These are phyloP conservation scores for Blastocystis sp. DNA, from an alignment of 352 stramenopile genomes.

Conservation along the genomic window DNA sequence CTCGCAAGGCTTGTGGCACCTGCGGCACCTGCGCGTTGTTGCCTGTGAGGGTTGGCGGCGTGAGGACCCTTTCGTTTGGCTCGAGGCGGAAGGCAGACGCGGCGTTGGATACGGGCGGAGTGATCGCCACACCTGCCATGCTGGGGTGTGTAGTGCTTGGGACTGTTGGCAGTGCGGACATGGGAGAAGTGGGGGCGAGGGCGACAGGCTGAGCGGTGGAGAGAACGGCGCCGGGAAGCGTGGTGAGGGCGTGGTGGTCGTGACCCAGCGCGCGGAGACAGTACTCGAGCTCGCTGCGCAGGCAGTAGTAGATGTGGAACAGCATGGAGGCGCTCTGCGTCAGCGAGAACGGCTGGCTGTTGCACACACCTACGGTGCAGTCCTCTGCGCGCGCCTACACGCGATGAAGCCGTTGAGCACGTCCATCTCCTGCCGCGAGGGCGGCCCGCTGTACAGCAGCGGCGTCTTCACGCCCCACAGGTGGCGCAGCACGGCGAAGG, in stretches of 20 bases:
- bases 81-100: too few species aligned
- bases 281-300: constrained; percentile 15
- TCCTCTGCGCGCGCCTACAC: neutral
- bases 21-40: too few species aligned
- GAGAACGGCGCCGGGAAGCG: neutral
- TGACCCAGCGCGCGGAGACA: constrained; percentile 2
- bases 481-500: constrained; percentile 55
- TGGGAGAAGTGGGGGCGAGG: neutral
- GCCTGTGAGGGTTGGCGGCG: too few species aligned
- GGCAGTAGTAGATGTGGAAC: constrained; percentile 21
- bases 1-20: too few species aligned
- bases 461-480: constrained; percentile 19
- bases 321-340: constrained; percentile 16
- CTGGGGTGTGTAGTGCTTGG: too few species aligned
- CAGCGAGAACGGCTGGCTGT: neutral
- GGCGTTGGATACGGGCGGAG: too few species aligned
- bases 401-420: constrained; percentile 16
- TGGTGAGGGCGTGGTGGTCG: neutral
- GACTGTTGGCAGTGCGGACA: too few species aligned
- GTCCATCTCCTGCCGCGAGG: constrained; percentile 29
- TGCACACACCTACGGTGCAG: constrained; percentile 17
- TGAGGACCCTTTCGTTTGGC: too few species aligned
- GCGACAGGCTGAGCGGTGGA: neutral
- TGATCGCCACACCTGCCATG: too few species aligned
- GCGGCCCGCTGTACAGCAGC: constrained; percentile 6